Base-by-base conservation (phyloP, 1,284 basidiomycete species). In the Boletus sp. region DNA sequence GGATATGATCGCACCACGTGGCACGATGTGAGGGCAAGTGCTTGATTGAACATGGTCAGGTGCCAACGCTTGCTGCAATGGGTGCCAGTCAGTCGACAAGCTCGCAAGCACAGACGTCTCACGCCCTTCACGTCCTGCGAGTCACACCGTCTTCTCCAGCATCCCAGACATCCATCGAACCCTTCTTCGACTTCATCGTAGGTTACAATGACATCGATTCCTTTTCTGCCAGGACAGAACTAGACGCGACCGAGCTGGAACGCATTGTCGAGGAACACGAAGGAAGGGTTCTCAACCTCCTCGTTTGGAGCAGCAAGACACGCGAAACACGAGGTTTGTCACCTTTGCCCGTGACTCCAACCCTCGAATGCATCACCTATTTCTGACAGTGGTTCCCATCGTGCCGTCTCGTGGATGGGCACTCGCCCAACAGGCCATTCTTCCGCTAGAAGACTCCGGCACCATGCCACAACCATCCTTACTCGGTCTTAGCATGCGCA, bases 171-270 rank as follows among this genome's bases (percentile, higher is more conserved):
- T 82, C 81, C 44, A 88, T 98, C 38, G 94, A 98, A 62, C 91
- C 94, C 0, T 96, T 94, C 72, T 99, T 99, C 64, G 95, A 98
- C 72, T 98, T 96, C 67, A 81, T 97, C 27, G 83, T 97, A 34
- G 95, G 94, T 14, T 88, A 94, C 50, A 68, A 69, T 33, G 84
- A 91, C 63, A 84, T 85, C 26, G 76, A 84, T 52, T 70, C 79
- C 1, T 69, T 80, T 38, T 71, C 78, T 8, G 69, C 75, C 3
- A 72, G 75, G 45, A 74, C 76, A 44, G 76, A 75, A 34, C 77
- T 91, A 37, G 85, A 91, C 57, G 83, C 81, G n/a, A 70, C 77
- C 2, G 82, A 84, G 53, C 73, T 94, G 13, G 89, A 91, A 59
- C 78, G 73, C 48, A 86, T 94, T 37, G 83, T 98, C 17, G 93